Evolutionary conservation across 768 basidiomycete genomes (phyloP).

Genomic region (Hemileccinum rubropunctum): DNA sequence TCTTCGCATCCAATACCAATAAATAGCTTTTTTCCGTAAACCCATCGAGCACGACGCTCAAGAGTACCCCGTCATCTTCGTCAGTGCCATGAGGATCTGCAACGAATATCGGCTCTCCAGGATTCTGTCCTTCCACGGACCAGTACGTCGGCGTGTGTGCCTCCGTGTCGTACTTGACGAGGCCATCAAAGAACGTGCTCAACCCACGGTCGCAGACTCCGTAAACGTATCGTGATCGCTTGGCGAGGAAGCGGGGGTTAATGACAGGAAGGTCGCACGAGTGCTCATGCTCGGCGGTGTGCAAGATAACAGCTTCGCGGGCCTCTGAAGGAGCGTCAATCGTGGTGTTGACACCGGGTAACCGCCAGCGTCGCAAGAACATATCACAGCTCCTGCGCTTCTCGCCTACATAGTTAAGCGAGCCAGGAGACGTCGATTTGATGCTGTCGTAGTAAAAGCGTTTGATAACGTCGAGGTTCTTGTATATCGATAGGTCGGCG

Average conservation of each 20-base stretch:
- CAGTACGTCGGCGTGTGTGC: slow-evolving; percentile 24
- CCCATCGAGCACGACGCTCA: slow-evolving; percentile 38
- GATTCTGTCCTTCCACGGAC: slow-evolving; percentile 28
- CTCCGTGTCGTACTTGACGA: slow-evolving; percentile 37
- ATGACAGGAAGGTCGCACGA: slow-evolving; percentile 38
- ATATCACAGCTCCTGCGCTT: slow-evolving; percentile 14
- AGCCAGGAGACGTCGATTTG: slow-evolving; percentile 22
- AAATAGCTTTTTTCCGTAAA: slow-evolving; percentile 31
- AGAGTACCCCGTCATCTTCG: slow-evolving; percentile 38
- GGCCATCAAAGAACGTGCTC: slow-evolving; percentile 33
- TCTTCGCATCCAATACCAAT: slow-evolving; percentile 36
- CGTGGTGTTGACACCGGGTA: slow-evolving; percentile 24
- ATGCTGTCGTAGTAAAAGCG: slow-evolving; percentile 31
- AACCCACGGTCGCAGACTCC: slow-evolving; percentile 26
- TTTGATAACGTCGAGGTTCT: slow-evolving; percentile 32
- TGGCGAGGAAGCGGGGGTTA: slow-evolving; percentile 30
- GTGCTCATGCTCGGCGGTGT: slow-evolving; percentile 24
- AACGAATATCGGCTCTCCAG: slow-evolving; percentile 39
- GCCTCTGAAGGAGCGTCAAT: slow-evolving; percentile 11
- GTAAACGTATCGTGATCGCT: slow-evolving; percentile 34
- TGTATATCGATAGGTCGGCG: slow-evolving; percentile 36
- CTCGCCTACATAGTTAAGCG: slow-evolving; percentile 26
- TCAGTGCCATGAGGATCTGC: slow-evolving; percentile 23
- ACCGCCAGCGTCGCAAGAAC: slow-evolving; percentile 31
- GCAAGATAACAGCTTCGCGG: slow-evolving; percentile 17